Evolutionary conservation across 129 eudicot species (phyloP).

Genomic region (Tagetes erecta): DNA sequence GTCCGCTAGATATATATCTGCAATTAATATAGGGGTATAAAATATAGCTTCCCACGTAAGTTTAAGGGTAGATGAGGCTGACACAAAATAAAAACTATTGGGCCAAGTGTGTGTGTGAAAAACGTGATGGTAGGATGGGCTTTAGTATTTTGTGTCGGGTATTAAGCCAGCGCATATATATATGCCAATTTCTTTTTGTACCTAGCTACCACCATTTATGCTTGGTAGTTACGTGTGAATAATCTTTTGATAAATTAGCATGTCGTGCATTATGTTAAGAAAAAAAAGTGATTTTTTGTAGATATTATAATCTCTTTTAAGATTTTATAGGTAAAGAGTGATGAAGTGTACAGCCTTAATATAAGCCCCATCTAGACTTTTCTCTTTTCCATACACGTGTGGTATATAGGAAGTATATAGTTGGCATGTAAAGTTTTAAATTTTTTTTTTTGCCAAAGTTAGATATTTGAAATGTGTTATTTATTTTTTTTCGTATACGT

Average conservation of each 20-base stretch:
- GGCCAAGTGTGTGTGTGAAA: constrained; percentile 24
- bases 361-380: too few species aligned
- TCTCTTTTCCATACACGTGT: too few species aligned
- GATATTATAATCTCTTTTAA: too few species aligned
- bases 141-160: constrained; percentile 15
- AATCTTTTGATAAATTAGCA: not conserved
- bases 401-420: too few species aligned
- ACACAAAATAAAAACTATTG: not conserved
- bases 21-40: not conserved
- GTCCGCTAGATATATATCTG: constrained; percentile 22
- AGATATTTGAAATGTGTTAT: too few species aligned
- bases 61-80: constrained; percentile 10
- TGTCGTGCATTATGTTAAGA: not conserved
- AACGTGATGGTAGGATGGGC: constrained; percentile 36
- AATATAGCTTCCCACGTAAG: constrained; percentile 23
- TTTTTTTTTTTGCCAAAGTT: too few species aligned
- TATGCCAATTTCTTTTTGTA: not conserved
- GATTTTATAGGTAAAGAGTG: too few species aligned
- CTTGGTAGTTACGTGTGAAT: not conserved
- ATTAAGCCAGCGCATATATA: constrained; percentile 26
- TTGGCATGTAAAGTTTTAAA: too few species aligned
- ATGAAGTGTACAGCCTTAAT: too few species aligned
- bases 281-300: not conserved
- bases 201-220: constrained; percentile 34
- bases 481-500: too few species aligned